Percentiles rank a stretch among this genome's conserved stretches.
phyloP scores from a whole-genome alignment of 129 eudicot genomes.

The Pulicaria dysenterica region DNA sequence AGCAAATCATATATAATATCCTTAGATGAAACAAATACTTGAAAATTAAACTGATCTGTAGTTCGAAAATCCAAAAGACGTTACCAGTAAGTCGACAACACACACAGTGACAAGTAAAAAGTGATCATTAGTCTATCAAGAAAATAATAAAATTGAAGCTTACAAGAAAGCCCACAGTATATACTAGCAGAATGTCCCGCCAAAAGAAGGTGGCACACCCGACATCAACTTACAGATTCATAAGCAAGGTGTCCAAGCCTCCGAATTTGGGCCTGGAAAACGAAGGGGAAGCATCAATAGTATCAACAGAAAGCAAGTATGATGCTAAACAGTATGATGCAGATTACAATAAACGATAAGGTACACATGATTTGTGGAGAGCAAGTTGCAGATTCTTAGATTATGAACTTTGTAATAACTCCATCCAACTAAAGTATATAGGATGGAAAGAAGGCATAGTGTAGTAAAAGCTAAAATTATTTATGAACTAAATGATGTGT shows the following conservation, averaged over 20 bases:
- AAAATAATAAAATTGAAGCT: conserved; percentile 29
- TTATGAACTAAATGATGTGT: neutral
- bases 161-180: conserved; percentile 36
- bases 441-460: too few species aligned
- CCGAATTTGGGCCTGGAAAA: conserved; percentile 66
- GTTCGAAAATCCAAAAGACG: neutral
- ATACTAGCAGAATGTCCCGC: neutral
- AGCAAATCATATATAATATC: neutral
- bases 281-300: conserved; percentile 56
- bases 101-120: conserved; percentile 2
- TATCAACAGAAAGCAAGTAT: conserved; percentile 33
- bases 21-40: conserved; percentile 7
- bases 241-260: conserved; percentile 44
- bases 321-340: conserved; percentile 29
- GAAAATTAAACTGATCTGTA: neutral
- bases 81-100: neutral
- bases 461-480: neutral
- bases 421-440: too few species aligned
- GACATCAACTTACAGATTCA: conserved; percentile 40
- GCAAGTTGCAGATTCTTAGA: neutral
- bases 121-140: conserved; percentile 33
- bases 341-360: conserved; percentile 7
- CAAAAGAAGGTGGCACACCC: conserved; percentile 43
- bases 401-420: too few species aligned
- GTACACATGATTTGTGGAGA: neutral